Base-by-base conservation (phyloP, 176 grass and related monocot genomes). In the Avena eriantha region DNA sequence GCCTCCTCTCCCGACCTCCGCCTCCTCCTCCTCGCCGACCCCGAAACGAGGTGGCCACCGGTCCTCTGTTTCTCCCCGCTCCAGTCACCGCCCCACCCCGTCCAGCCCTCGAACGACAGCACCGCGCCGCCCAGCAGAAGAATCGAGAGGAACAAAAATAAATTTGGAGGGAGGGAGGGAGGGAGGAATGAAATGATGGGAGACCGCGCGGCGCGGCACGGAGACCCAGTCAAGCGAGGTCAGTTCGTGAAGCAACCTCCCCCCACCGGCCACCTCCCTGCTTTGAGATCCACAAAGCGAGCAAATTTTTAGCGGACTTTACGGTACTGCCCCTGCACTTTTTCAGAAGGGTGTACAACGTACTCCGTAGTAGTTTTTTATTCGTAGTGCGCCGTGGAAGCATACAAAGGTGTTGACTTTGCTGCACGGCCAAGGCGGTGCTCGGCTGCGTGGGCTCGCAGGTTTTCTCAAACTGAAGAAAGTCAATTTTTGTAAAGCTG, bases 351-450 rank as follows among this genome's bases (percentile, higher is more conserved):
- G 39, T 29, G 29, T 29, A 29, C 29, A 1, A n/a, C n/a, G n/a
- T n/a, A n/a, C n/a, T n/a, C n/a, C n/a, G n/a, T n/a, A n/a, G n/a
- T 8, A 41, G 39, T 80, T 66, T 1, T 29, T 24, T 18, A 6
- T 46, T 31, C 4, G 45, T n/a, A 46, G 43, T 60, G 31, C 48
- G 45, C 29, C 34, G 41, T 26, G 23, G 23, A 73, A 31, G 10
- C 57, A 15, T 45, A 41, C 68, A 74, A 65, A 78, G 80, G 54
- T 33, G 63, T 78, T 90, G 88, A 86, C 88, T 58, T 82, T 78
- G 54, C 41, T 8, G 83, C 16, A 11, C 4, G 51, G 51, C 16
- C 51, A 54, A 51, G 49, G 13, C 13, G 14, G 49, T 16, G 12
- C 49, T 51, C 49, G 13, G 14, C 49, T 51, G 36, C 6, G 36